A percentile compares a stretch with the other conserved stretches of the same genome.
Evolutionary conservation across 2,329 filamentous ascomycete genomes (phyloP).

Genomic region (Sporothrix variecibatus): DNA sequence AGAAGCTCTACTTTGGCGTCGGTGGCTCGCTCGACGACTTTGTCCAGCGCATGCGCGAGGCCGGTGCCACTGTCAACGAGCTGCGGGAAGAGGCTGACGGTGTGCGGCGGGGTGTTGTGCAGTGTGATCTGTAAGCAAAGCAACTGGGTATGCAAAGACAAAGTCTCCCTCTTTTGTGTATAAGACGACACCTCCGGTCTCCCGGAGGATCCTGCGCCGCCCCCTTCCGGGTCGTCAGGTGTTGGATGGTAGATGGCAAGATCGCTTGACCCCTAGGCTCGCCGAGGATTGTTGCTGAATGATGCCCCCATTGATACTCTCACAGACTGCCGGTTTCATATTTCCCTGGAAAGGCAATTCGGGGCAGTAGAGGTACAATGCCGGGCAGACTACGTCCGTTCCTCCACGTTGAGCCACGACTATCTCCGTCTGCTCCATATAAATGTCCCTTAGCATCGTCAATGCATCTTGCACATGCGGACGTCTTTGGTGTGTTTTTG

Average conservation of each 20-base stretch:
- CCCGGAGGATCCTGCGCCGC: conserved; percentile 3
- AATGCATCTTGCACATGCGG: not conserved
- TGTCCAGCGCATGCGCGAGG: conserved; percentile 51
- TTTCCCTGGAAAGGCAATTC: not conserved
- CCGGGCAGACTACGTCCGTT: not conserved
- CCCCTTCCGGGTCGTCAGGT: not conserved
- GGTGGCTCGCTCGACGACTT: conserved; percentile 81
- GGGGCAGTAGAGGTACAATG: not conserved
- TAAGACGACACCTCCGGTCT: not conserved
- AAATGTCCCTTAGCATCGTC: not conserved
- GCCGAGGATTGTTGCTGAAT: not conserved
- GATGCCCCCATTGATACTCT: not conserved
- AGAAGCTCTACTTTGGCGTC: conserved; percentile 81
- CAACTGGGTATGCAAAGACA: not conserved
- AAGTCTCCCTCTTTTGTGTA: not conserved
- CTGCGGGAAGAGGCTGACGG: conserved; percentile 62
- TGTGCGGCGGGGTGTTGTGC: conserved; percentile 62
- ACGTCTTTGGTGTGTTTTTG: not conserved
- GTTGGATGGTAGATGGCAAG: not conserved
- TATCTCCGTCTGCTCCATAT: not conserved
- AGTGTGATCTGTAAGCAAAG: conserved; percentile 43
- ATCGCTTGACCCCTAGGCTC: not conserved
- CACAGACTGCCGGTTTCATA: not conserved
- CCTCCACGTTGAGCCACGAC: not conserved
- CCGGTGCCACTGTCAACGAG: conserved; percentile 52